Conservation (phyloP, 2,329 filamentous ascomycete species). For the Neodidymelliopsis sp. region DNA sequence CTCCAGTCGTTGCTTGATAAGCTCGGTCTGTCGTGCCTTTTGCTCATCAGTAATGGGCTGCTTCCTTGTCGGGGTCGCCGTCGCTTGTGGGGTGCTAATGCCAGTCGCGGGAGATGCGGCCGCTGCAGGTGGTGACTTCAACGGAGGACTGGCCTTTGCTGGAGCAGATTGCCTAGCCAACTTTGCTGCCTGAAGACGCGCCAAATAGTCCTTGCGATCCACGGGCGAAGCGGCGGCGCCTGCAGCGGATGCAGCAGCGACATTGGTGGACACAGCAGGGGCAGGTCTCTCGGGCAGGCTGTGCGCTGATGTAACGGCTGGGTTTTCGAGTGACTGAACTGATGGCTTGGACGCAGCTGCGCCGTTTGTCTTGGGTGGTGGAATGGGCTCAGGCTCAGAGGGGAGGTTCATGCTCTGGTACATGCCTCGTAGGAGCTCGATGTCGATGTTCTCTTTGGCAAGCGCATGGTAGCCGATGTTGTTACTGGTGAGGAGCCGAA, state of each 20-base stretch:
- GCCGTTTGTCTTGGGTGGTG: constrained; percentile 27
- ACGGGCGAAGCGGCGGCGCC: constrained; percentile 55
- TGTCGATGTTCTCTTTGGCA: constrained; percentile 42
- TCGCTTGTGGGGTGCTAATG: constrained; percentile 22
- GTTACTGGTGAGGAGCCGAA: constrained; percentile 55
- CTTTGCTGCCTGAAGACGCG: constrained; percentile 77
- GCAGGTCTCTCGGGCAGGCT: constrained; percentile 20
- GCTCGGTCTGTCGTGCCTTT: constrained; percentile 72
- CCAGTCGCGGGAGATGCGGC: constrained; percentile 16
- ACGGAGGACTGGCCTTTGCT: constrained; percentile 32
- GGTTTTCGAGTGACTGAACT: neutral
- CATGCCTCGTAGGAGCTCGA: constrained; percentile 34
- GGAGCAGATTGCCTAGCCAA: constrained; percentile 55
- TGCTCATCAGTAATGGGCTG: constrained; percentile 45
- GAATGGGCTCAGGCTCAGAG: constrained; percentile 35
- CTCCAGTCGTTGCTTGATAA: constrained; percentile 80
- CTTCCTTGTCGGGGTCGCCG: constrained; percentile 21
- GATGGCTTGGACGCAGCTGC: constrained; percentile 4
- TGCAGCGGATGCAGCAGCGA: constrained; percentile 22
- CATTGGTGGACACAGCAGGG: constrained; percentile 32
- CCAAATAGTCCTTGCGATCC: constrained; percentile 78
- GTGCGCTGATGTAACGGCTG: constrained; percentile 15
- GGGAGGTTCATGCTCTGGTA: constrained; percentile 41
- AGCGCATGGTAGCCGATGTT: constrained; percentile 79
- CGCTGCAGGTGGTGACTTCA: constrained; percentile 28